Evolutionary conservation across 2,329 filamentous ascomycete genomes (phyloP).

Genomic region (Plectosphaerella sp.): DNA sequence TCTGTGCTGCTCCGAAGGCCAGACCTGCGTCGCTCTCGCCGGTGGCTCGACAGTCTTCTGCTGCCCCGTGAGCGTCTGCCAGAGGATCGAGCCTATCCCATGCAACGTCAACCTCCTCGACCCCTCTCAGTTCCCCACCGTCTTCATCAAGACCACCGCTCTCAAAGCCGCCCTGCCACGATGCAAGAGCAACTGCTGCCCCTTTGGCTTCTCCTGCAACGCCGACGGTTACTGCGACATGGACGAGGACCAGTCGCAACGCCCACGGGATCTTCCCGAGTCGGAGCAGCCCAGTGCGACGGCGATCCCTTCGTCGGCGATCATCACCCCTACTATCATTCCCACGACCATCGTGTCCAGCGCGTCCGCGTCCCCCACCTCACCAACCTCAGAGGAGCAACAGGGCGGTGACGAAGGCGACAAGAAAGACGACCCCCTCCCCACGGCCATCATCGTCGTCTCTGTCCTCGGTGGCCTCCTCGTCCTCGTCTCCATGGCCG

Average conservation of each 20-base stretch:
- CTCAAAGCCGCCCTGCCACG: conserved; percentile 49
- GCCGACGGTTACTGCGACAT: conserved; percentile 42
- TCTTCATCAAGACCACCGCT: conserved; percentile 62
- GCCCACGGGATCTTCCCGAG: conserved; percentile 16
- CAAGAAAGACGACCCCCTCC: conserved; percentile 12
- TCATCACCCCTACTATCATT: conserved; percentile 7
- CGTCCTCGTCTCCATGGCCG: conserved; percentile 32
- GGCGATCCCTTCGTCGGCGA: conserved; percentile 14
- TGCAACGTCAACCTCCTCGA: conserved; percentile 63
- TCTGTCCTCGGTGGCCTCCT: conserved; percentile 43
- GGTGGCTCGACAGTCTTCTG: conserved; percentile 65
- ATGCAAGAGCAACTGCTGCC: conserved; percentile 63
- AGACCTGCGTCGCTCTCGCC: conserved; percentile 57
- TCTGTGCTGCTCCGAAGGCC: conserved; percentile 60
- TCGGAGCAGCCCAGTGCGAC: conserved; percentile 15
- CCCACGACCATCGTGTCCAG: not conserved
- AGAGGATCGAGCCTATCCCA: conserved; percentile 56
- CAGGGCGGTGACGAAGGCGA: conserved; percentile 7
- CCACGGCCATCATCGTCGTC: conserved; percentile 37
- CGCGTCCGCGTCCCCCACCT: conserved; percentile 15
- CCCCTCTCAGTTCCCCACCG: conserved; percentile 47
- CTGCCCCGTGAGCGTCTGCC: conserved; percentile 61
- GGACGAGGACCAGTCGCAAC: conserved; percentile 44
- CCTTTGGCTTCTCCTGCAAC: conserved; percentile 65
- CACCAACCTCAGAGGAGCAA: conserved; percentile 12